These are phyloP conservation scores for Chaetomium fimeti DNA, from an alignment of 495 filamentous ascomycete genomes.

Conservation along the genomic window DNA sequence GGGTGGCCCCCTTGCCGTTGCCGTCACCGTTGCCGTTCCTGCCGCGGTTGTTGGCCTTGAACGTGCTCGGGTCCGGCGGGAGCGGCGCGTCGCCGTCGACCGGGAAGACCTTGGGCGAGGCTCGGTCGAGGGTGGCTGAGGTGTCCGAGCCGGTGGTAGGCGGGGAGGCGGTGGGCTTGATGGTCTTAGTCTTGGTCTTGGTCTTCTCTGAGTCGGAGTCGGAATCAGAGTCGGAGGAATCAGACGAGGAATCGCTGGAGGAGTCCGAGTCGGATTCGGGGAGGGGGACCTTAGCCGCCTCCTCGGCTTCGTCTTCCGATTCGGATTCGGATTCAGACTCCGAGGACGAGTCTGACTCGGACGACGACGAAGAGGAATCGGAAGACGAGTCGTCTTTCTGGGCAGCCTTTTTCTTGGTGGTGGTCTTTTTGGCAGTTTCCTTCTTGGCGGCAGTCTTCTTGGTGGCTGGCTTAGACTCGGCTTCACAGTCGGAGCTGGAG, in stretches of 20 bases:
- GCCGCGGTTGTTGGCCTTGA: slow-evolving; percentile 49
- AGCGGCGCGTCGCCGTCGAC: slow-evolving; percentile 42
- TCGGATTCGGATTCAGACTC: slow-evolving; percentile 35
- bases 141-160: slow-evolving; percentile 34
- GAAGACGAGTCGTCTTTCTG: slow-evolving; percentile 13
- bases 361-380: slow-evolving; percentile 19
- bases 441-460: slow-evolving; percentile 25
- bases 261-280: slow-evolving; percentile 42
- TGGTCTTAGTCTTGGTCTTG: slow-evolving; percentile 38
- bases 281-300: slow-evolving; percentile 54
- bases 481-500: slow-evolving; percentile 29
- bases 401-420: slow-evolving; percentile 5
- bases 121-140: slow-evolving; percentile 46
- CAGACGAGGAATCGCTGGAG: slow-evolving; percentile 28
- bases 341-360: slow-evolving; percentile 28
- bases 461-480: slow-evolving; percentile 30
- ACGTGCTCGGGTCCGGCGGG: slow-evolving; percentile 47
- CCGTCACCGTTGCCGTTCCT: slow-evolving; percentile 32
- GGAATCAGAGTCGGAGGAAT: slow-evolving; percentile 32
- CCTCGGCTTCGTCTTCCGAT: slow-evolving; percentile 47
- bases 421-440: slow-evolving; percentile 19
- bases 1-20: slow-evolving; percentile 54
- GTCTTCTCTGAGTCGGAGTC: slow-evolving; percentile 38
- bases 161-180: slow-evolving; percentile 21
- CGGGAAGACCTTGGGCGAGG: slow-evolving; percentile 43